phyloP scores from a whole-genome alignment of 345 rosid genomes.

The Citrus hindsii region DNA sequence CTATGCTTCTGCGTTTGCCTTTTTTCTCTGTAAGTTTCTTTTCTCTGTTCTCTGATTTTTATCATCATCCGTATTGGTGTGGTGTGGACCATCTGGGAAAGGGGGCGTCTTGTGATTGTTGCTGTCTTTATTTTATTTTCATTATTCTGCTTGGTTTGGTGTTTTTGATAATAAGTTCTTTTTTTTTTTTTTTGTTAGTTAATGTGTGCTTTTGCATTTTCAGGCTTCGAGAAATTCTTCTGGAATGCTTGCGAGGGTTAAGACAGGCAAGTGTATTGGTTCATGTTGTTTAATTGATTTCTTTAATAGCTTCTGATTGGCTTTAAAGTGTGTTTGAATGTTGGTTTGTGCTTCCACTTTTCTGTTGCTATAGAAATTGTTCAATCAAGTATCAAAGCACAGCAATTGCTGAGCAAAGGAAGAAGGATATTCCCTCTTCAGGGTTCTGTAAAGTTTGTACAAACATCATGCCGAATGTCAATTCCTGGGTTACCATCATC shows the following conservation, averaged over 20 bases:
- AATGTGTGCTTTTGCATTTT: not conserved
- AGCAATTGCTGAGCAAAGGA: conserved; percentile 20
- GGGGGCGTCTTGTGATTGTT: too few relatives aligned
- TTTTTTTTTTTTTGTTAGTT: not conserved
- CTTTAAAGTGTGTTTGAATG: not conserved
- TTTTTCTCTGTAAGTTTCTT: not conserved
- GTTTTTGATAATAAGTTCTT: too few relatives aligned
- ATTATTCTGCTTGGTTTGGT: too few relatives aligned
- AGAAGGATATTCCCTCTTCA: conserved; percentile 16
- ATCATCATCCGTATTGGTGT: too few relatives aligned
- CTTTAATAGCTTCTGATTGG: not conserved
- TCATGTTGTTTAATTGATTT: not conserved
- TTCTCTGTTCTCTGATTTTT: too few relatives aligned
- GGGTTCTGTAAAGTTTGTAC: conserved; percentile 38
- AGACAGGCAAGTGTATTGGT: conserved; percentile 34
- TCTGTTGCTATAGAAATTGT: conserved; percentile 22
- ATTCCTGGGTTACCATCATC: conserved; percentile 39
- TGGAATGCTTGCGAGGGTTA: conserved; percentile 22
- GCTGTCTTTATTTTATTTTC: too few relatives aligned
- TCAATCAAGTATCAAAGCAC: conserved; percentile 11
- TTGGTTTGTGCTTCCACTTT: not conserved
- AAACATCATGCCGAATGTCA: conserved; percentile 52
- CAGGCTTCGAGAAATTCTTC: conserved; percentile 26
- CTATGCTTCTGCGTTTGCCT: conserved; percentile 5
- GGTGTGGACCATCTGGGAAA: too few relatives aligned